Evolutionary conservation across 768 basidiomycete genomes (phyloP).

Genomic region (Rhizopogon vesiculosus): DNA sequence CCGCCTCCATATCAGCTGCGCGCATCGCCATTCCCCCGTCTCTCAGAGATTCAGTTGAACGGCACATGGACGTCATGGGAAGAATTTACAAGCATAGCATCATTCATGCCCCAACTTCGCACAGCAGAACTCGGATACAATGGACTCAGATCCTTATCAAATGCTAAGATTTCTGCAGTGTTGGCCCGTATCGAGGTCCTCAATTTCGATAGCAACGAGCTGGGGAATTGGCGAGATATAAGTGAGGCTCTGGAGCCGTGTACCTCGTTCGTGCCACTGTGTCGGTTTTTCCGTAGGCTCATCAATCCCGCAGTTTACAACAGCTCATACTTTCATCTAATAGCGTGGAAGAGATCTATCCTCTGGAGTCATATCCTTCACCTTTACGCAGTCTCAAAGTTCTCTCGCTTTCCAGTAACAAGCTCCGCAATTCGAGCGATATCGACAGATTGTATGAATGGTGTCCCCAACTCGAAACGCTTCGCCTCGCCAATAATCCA

Average conservation of each 20-base stretch:
- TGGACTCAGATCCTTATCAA: slow-evolving; percentile 33
- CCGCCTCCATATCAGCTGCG: slow-evolving; percentile 31
- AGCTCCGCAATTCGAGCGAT: slow-evolving; percentile 51
- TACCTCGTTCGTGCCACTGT: slow-evolving; percentile 33
- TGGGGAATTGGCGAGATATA: slow-evolving; percentile 51
- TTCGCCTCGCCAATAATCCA: slow-evolving; percentile 63
- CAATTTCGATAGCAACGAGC: slow-evolving; percentile 69
- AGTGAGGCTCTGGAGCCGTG: slow-evolving; percentile 40
- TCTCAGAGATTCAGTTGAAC: slow-evolving; percentile 72
- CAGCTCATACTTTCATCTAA: slow-evolving; percentile 68
- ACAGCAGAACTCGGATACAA: slow-evolving; percentile 74
- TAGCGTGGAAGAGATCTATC: slow-evolving; percentile 44
- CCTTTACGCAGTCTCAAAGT: slow-evolving; percentile 41
- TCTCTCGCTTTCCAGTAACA: slow-evolving; percentile 62
- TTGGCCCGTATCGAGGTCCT: slow-evolving; percentile 39
- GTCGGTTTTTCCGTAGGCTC: background rate
- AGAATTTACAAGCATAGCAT: slow-evolving; percentile 50
- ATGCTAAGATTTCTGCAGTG: slow-evolving; percentile 5
- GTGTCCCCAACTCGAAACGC: slow-evolving; percentile 62
- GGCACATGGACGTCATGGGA: slow-evolving; percentile 68
- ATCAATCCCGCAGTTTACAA: slow-evolving; percentile 39
- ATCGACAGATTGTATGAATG: slow-evolving; percentile 63
- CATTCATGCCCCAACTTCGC: slow-evolving; percentile 49
- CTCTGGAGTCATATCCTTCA: slow-evolving; percentile 8
- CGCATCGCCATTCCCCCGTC: slow-evolving; percentile 38